Percentiles rank a stretch among this genome's conserved stretches.
These are phyloP conservation scores for Cladophialophora immunda DNA, from an alignment of 2,329 filamentous ascomycete genomes.

Conservation along the genomic window DNA sequence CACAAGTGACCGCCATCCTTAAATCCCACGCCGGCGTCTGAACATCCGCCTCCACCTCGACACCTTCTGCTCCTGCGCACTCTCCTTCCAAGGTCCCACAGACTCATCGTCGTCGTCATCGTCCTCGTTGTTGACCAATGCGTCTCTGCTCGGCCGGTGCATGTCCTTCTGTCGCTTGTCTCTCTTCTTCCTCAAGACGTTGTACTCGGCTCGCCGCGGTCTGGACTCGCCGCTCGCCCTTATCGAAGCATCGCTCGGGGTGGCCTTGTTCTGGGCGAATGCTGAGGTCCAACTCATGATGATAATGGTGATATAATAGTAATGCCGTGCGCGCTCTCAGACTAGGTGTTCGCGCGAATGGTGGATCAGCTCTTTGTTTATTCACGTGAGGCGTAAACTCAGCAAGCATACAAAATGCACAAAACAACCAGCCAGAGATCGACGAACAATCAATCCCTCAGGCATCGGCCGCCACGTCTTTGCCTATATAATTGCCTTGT, in stretches of 20 bases:
- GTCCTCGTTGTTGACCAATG: slow-evolving; percentile 9
- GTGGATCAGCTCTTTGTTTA: neutral
- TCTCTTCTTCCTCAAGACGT: slow-evolving; percentile 11
- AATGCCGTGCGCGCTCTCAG: neutral
- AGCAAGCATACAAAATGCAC: neutral
- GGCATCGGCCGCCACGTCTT: neutral
- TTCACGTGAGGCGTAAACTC: neutral
- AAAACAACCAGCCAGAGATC: neutral
- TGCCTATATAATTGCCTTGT: neutral
- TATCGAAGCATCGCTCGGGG: neutral
- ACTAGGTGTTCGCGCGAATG: neutral
- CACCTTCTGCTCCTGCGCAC: slow-evolving; percentile 8
- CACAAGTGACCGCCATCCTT: neutral
- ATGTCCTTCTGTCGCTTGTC: slow-evolving; percentile 6
- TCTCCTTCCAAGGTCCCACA: slow-evolving; percentile 15
- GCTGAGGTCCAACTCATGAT: slow-evolving; percentile 12
- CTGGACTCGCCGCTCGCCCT: neutral
- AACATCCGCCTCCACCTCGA: slow-evolving; percentile 23
- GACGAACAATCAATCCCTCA: neutral
- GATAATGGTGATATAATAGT: neutral
- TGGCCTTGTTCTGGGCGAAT: neutral
- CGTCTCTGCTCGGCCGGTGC: slow-evolving; percentile 6
- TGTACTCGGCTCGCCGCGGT: slow-evolving; percentile 7
- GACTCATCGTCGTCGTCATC: slow-evolving; percentile 14
- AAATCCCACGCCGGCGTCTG: slow-evolving; percentile 4